These are phyloP conservation scores for Plectosphaerella cucumerina DNA, from an alignment of 2,329 filamentous ascomycete genomes.

Conservation along the genomic window DNA sequence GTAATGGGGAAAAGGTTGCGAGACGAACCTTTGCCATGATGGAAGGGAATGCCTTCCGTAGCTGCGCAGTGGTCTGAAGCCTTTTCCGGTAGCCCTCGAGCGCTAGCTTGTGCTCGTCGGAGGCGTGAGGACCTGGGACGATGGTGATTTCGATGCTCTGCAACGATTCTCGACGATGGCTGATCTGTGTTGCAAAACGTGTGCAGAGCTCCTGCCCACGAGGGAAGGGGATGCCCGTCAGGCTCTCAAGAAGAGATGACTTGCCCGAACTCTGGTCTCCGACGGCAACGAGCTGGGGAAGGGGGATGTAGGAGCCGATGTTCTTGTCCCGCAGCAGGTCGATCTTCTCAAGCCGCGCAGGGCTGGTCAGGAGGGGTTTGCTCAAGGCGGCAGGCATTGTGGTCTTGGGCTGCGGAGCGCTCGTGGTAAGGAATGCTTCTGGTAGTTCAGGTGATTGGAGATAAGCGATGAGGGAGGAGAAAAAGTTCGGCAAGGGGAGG, in stretches of 20 bases:
- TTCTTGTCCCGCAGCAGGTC: conserved; percentile 21
- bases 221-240: conserved; percentile 26
- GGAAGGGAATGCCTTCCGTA: not conserved
- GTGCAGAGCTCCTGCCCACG: conserved; percentile 23
- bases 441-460: not conserved
- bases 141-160: conserved; percentile 3
- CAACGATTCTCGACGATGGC: not conserved
- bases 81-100: not conserved
- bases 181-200: conserved; percentile 22
- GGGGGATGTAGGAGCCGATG: conserved; percentile 15
- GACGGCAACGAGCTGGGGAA: conserved; percentile 23
- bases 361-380: conserved; percentile 1
- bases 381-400: not conserved
- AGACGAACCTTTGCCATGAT: not conserved
- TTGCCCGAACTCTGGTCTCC: conserved; percentile 28
- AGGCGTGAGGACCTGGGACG: not conserved
- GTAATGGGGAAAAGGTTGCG: too few relatives aligned
- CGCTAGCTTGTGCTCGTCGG: not conserved
- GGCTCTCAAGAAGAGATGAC: conserved; percentile 24
- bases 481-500: too few relatives aligned
- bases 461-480: too few relatives aligned
- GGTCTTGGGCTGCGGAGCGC: not conserved
- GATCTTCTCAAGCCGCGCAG: conserved; percentile 17
- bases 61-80: not conserved
- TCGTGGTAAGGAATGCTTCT: not conserved